Base-by-base conservation (phyloP, 768 basidiomycete species). In the Serendipita sp. region DNA sequence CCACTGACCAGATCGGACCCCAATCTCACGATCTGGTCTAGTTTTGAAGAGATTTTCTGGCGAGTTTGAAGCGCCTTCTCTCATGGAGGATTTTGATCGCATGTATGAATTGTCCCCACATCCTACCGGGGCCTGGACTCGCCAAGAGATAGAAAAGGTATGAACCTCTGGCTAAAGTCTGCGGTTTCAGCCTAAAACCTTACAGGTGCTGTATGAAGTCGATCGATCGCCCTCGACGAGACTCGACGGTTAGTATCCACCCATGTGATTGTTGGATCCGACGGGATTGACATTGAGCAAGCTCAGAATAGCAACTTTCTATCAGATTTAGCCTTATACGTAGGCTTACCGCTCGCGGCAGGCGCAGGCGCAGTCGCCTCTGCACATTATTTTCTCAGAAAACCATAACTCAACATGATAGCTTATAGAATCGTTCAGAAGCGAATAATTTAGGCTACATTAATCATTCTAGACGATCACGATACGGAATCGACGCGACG, bases 31-130 rank as follows among this genome's bases (percentile, higher is more conserved):
- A 80, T 70, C 77, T 81, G 48, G 87, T 82, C 18, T 76, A 41
- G 75, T 89, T n/a, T 77, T 91, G 64, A 76, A 80, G 66, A 81
- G 81, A 63, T 89, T 92, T 73, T 79, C 79, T 54, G 76, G 78
- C 58, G 82, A 84, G 68, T 86, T 84, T 70, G 75, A 76, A 70
- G 71, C 76, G 32, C 89, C 89, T 34, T 71, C 71, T 24, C 69
- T 78, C 44, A 69, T 76, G 41, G 89, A 91, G 77, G 87, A 84
- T 18, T 83, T 85, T 72, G 78, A 89, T 67, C 80, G 81, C 56
- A 79, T 88, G 37, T 66, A 66, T 45, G 15, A n/a, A 18, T 37
- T 70, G 4, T 37, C 63, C 8, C 70, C 69, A 10, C 65, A 68
- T 44, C 56, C 68, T 5, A 67, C 63, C 18, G 62, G 63, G 8